Conservation (phyloP, 371 early-diverging fungal genomes). For the Mortierella sp. region DNA sequence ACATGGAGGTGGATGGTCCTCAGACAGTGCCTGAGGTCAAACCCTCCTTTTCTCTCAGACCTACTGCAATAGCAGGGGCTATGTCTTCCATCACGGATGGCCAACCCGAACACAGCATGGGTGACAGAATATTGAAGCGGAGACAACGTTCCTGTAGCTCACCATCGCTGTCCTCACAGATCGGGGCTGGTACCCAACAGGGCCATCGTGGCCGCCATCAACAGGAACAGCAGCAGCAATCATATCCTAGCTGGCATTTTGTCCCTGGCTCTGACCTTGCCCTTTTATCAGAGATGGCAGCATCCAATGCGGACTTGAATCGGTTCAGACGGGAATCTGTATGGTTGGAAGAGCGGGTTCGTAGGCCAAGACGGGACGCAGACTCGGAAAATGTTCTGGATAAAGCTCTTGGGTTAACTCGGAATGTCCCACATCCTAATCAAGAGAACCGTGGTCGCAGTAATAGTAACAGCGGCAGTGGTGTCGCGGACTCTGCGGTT, state of each 20-base stretch:
- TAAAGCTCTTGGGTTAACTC: constrained; percentile 25
- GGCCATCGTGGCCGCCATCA: background rate
- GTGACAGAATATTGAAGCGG: background rate
- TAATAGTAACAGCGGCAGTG: background rate
- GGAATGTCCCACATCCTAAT: constrained; percentile 9
- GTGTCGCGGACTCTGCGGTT: constrained; percentile 11
- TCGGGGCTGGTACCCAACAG: background rate
- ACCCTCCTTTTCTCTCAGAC: background rate
- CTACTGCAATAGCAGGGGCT: background rate
- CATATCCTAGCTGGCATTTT: constrained; percentile 34
- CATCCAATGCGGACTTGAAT: constrained; percentile 36
- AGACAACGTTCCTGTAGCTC: constrained; percentile 18
- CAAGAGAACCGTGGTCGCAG: constrained; percentile 28
- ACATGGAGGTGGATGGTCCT: constrained; percentile 20
- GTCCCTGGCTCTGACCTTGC: constrained; percentile 50
- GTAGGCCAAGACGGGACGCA: constrained; percentile 18
- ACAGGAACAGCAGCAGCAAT: background rate
- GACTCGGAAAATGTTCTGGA: constrained; percentile 28
- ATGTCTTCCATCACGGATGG: background rate
- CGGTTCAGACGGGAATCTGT: constrained; percentile 44
- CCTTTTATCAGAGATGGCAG: constrained; percentile 49
- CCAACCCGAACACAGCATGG: background rate
- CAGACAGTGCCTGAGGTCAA: constrained; percentile 20
- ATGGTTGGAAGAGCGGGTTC: constrained; percentile 47
- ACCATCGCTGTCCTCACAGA: background rate